Percentiles rank a stretch among this genome's conserved stretches.
These are phyloP conservation scores for Claviceps paspali DNA, from an alignment of 2,329 filamentous ascomycete genomes.

Conservation along the genomic window DNA sequence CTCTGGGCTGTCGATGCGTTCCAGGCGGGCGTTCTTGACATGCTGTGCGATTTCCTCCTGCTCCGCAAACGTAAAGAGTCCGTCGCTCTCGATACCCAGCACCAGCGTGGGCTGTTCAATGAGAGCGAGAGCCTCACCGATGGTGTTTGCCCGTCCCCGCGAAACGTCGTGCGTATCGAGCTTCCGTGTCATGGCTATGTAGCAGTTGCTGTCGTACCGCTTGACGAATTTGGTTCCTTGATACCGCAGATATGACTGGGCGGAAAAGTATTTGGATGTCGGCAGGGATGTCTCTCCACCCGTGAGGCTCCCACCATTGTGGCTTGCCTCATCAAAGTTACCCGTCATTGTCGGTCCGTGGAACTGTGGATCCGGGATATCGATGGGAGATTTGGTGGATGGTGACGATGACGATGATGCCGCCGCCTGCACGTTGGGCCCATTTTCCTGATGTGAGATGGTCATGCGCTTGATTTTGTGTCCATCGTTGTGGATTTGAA, in stretches of 20 bases:
- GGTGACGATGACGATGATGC: constrained; percentile 5
- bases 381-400: constrained; percentile 7
- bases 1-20: constrained; percentile 84
- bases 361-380: constrained; percentile 47
- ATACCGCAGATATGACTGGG: constrained; percentile 92
- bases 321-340: not conserved
- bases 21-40: constrained; percentile 61
- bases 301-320: constrained; percentile 30
- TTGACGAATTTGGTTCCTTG: constrained; percentile 94
- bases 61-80: constrained; percentile 92
- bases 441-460: constrained; percentile 32
- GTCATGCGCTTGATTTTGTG: constrained; percentile 45
- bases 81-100: constrained; percentile 87
- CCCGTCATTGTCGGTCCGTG: constrained; percentile 33
- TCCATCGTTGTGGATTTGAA: constrained; percentile 71
- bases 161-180: constrained; percentile 95
- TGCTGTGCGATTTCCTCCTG: constrained; percentile 79
- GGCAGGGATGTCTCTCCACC: constrained; percentile 34
- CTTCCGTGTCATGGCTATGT: constrained; percentile 96
- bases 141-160: constrained; percentile 50
- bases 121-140: constrained; percentile 60
- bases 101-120: constrained; percentile 86
- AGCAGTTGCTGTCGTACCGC: constrained; percentile 96
- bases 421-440: constrained; percentile 12
- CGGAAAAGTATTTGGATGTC: constrained; percentile 84